Base-by-base conservation (phyloP, 78 protist species). In the Speleostelium caveatum region DNA sequence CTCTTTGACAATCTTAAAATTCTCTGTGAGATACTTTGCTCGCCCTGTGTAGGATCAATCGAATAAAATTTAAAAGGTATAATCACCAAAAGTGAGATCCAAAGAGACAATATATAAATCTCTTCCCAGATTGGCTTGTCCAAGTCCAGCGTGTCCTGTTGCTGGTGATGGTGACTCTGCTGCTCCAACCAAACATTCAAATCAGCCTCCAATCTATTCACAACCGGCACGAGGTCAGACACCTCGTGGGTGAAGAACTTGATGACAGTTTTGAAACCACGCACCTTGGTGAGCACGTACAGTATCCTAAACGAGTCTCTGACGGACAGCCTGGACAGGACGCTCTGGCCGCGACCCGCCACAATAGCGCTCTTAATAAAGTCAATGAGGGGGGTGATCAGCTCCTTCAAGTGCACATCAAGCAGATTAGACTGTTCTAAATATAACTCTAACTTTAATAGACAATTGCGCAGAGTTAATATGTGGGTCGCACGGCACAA, bases 81-180 rank as follows among this genome's bases (percentile, higher is more conserved):
- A 32, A 96, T 75, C 26, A 96, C 94, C 22, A 98, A 45, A 76
- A 97, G 67, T 45, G 97, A 85, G 6, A 98, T 74, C 99, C 99
- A 98, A 16, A 97, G 91, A 45, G 96, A 62, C 8, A 96, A 42
- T 7, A 88, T 63, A 95, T 97, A 98, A 17, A 97, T 68, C 53
- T 91, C 76, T 63, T 97, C 94, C 99, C 99, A 97, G n/a, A 36
- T 8, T 24, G 55, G 24, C 3, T 58, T 41, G 24, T 51, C 33
- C 33, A 7, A n/a, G 3, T 58, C 66, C 6, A 74, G n/a, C 28
- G 39, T 16, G 1, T 66, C 10, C 3, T 66, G 5, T 2, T 39
- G 6, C 3, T n/a, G 4, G 35, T 39, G 38, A 28, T 61, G 68
- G 39, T 2, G 5, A 2, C 1, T 68, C n/a, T 45, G n/a, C n/a